Evolutionary conservation across 225 moss, liverwort and hornwort genomes (phyloP), one percentile per base, ranked within the genome.

Genomic region (Bryum argenteum): DNA sequence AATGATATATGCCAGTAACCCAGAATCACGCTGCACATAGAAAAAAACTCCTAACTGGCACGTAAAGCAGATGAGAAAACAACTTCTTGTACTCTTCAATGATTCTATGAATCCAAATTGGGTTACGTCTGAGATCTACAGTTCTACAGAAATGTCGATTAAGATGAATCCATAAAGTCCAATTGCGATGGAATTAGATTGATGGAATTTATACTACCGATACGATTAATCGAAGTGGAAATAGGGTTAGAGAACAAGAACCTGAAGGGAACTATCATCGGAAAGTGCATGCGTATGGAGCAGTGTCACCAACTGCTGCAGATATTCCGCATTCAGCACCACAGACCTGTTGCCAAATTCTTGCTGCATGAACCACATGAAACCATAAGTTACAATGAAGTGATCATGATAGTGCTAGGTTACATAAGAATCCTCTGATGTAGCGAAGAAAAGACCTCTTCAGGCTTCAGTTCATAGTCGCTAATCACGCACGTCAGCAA

Each of bases 301-400:
- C 48, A 85, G 80, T 54, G 82, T 83, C 48, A 94, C 83, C 65
- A 97, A 83, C 70, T 94, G 94, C 81, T 89, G 89, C 58, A 97
- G 69, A 71, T 84, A 80, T 43, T 97, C 97, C n/a, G 86, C 83
- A 78, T 88, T 90, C 43, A 97, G 88, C 26, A 97, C 79, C 42
- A 79, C 70, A 54, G 92, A 76, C 67, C 92, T 97, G 65, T 97
- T 97, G 21, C 86, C 88, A 67, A 87, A 80, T 71, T 91, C 94
- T 76, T 94, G 86, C 97, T 94, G 94, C 85, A 90, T 22, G 10
- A 10, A 68, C 42, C 64, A 64, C 16, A 72, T 40, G 56, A 62
- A 56, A 18, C 40, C 60, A 65, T 17, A 21, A 64, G 77, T 8
- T 40, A 69, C 3, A 15, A 16, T 42, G 18, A 37, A 42, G 43